phyloP scores from a whole-genome alignment of 73 alveolate species.

The Vitrella brassicaformis region DNA sequence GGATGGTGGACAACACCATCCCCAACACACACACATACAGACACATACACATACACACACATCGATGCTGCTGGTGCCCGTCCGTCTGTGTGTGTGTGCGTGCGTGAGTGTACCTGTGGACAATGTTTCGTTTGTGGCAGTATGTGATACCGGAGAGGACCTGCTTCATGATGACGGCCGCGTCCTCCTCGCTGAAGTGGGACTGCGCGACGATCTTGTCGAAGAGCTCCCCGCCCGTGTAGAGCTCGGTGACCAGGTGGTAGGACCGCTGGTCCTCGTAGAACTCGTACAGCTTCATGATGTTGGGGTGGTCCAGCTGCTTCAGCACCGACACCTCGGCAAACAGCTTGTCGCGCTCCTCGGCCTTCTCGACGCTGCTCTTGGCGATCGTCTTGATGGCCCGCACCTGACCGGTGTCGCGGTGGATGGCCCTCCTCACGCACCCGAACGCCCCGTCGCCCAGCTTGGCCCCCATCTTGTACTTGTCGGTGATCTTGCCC shows the following conservation, averaged over 20 bases:
- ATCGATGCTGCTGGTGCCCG: too few species aligned
- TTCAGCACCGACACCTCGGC: background rate
- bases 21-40: too few species aligned
- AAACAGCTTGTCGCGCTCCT: background rate
- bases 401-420: background rate
- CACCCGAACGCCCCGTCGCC: background rate
- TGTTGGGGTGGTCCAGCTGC: slow-evolving; percentile 25
- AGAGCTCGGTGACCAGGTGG: slow-evolving; percentile 11
- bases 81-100: too few species aligned
- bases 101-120: too few species aligned
- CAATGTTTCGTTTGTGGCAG: slow-evolving; percentile 42
- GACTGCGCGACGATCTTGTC: slow-evolving; percentile 41
- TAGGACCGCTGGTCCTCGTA: slow-evolving; percentile 13
- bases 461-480: background rate
- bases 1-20: too few species aligned
- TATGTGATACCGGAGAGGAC: slow-evolving; percentile 45
- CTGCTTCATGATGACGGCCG: slow-evolving; percentile 47
- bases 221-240: slow-evolving; percentile 49
- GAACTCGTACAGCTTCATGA: slow-evolving; percentile 19
- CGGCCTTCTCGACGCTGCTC: background rate
- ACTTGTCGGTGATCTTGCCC: background rate
- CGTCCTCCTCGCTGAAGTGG: slow-evolving; percentile 32
- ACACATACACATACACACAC: too few species aligned
- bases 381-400: background rate
- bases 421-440: background rate